A percentile compares a stretch with the other conserved stretches of the same genome.
Evolutionary conservation across 2,329 filamentous ascomycete species (phyloP).

Genomic region (Colletotrichum costaricense): DNA sequence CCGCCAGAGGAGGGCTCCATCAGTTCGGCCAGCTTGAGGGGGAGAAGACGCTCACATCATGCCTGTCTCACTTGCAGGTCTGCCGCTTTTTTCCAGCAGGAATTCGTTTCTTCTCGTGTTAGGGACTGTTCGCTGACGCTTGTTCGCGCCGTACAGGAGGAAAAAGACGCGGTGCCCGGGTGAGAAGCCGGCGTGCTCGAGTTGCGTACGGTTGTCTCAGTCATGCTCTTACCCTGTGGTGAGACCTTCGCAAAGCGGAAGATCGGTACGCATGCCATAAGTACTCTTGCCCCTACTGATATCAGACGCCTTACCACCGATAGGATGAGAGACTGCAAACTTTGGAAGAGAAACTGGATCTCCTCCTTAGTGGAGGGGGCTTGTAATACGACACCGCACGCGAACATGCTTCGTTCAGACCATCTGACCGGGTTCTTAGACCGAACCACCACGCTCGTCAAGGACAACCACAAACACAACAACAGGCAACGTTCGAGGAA

Average conservation of each 20-base stretch:
- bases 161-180: conserved; percentile 65
- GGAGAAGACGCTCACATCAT: conserved; percentile 53
- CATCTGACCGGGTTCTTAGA: conserved; percentile 46
- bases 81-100: conserved; percentile 19
- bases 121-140: conserved; percentile 26
- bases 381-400: conserved; percentile 41
- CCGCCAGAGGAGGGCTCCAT: conserved; percentile 44
- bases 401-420: conserved; percentile 27
- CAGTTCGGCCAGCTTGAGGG: conserved; percentile 41
- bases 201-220: conserved; percentile 60
- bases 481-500: conserved; percentile 43
- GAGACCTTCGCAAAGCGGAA: conserved; percentile 52
- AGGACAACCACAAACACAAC: conserved; percentile 34
- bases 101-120: neutral
- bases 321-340: conserved; percentile 63
- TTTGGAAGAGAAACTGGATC: conserved; percentile 63
- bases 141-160: conserved; percentile 43
- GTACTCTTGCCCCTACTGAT: neutral
- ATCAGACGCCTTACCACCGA: conserved; percentile 1
- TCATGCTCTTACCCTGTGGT: conserved; percentile 56
- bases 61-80: conserved; percentile 61
- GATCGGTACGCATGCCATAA: conserved; percentile 51
- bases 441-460: conserved; percentile 42
- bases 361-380: conserved; percentile 55
- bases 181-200: conserved; percentile 62